Evolutionary conservation across 2,329 filamentous ascomycete species (phyloP).

Genomic region (Apiospora pterosperma): DNA sequence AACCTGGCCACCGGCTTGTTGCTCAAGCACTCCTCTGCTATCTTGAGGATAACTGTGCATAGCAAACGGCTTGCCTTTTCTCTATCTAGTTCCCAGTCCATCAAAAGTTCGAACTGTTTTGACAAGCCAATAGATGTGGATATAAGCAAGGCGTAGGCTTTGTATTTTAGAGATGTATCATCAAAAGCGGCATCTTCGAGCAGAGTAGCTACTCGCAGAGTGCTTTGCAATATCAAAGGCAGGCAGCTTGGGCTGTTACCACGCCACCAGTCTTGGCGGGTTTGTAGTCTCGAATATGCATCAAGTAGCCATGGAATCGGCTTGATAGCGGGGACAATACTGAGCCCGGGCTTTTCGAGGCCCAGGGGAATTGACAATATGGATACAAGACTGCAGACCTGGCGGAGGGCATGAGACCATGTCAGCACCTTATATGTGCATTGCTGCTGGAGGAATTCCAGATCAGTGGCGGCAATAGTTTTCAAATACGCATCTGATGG

Average conservation of each 20-base stretch:
- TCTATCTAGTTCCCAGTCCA: conserved; percentile 21
- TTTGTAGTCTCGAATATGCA: conserved; percentile 39
- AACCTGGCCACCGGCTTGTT: conserved; percentile 34
- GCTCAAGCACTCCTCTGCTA: conserved; percentile 33
- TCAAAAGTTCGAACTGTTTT: conserved; percentile 27
- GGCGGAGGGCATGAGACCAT: conserved; percentile 42
- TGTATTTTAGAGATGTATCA: conserved; percentile 25
- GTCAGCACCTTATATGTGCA: conserved; percentile 38
- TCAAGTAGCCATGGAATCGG: conserved; percentile 49
- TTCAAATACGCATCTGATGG: conserved; percentile 36
- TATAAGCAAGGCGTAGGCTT: conserved; percentile 35
- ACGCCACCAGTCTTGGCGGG: conserved; percentile 36
- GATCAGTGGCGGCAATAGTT: conserved; percentile 8
- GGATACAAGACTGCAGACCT: conserved; percentile 41
- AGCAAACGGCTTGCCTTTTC: conserved; percentile 29
- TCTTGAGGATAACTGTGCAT: conserved; percentile 34
- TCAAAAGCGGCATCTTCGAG: conserved; percentile 8
- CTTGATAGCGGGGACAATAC: conserved; percentile 22
- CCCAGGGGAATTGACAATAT: conserved; percentile 39
- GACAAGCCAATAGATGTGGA: conserved; percentile 40
- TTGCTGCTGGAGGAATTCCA: conserved; percentile 23
- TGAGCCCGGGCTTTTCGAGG: conserved; percentile 28
- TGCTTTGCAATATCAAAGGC: conserved; percentile 32
- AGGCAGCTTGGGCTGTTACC: conserved; percentile 26
- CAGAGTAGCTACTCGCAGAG: conserved; percentile 28